Evolutionary conservation across 345 rosid species (phyloP).

Genomic region (Rhizophora apiculata): DNA sequence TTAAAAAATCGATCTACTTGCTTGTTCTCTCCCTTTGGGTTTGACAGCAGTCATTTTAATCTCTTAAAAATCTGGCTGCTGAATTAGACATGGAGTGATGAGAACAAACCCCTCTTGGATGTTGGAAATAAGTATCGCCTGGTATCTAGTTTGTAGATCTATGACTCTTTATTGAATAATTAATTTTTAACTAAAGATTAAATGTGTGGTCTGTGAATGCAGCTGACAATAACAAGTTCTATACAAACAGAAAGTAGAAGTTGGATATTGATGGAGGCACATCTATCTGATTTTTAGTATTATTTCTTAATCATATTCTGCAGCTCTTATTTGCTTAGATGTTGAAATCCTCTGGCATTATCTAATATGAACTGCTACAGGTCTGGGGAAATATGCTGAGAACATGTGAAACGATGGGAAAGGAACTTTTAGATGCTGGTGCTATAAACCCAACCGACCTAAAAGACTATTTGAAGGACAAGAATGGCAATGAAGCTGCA

Average conservation of each 20-base stretch:
- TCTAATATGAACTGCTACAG: conserved; percentile 24
- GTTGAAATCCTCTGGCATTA: neutral
- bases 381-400: conserved; percentile 59
- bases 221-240: no score
- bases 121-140: neutral
- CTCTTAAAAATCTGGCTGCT: neutral
- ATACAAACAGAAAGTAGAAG: no score
- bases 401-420: conserved; percentile 60
- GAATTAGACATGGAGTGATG: neutral
- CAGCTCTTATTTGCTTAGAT: neutral
- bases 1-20: neutral
- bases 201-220: no score
- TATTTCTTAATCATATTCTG: neutral
- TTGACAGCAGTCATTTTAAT: no score
- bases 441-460: conserved; percentile 50
- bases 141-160: neutral
- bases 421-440: conserved; percentile 52
- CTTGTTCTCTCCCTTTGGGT: neutral
- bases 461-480: conserved; percentile 51
- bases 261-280: no score
- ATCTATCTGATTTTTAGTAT: neutral
- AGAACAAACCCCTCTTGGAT: neutral
- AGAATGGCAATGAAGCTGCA: conserved; percentile 41
- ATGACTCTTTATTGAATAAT: neutral
- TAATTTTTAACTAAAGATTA: neutral